Evolutionary conservation across 805 yeast genomes (phyloP), one percentile per base, ranked within the genome.

Genomic region (Yarrowia sp.): DNA sequence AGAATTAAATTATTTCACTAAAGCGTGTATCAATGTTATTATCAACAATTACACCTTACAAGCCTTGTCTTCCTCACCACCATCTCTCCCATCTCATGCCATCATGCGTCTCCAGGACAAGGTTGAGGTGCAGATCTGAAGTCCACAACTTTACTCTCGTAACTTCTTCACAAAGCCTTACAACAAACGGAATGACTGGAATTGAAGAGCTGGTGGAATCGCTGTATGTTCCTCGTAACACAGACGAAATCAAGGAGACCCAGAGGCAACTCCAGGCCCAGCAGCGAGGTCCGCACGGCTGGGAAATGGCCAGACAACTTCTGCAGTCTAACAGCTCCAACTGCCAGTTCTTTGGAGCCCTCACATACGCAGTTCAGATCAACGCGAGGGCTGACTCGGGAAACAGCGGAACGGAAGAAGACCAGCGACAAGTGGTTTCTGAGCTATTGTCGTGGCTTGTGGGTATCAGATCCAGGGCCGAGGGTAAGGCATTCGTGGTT

Each of bases 311-410:
- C 0, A 79, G 81, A 36, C 68, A 74, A 41, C 77, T 90, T 21
- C 75, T 90, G 8, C 66, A 66, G 52, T 67, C 74, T 2, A 43
- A 67, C 30, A 30, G 51, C 17, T 71, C 73, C 26, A 70, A 75
- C 46, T 72, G 75, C 38, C 84, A 85, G 70, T 90, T 87, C 72
- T 87, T 90, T 70, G 97, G 96, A 0, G 96, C 96, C 0, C 79
- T 89, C 65, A 90, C 96, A 0, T 85, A 84, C 66, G 82, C 90
- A 0, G 95, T 90, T 4, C 78, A 81, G 67, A 74, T 88, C 48
- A 84, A 62, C 32, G 66, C 63, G 28, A 36, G 46, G 9, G 40
- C 40, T 4, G 65, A 58, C 33, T 33, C 62, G 26, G 61, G 61
- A 2, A 38, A 54, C 33, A 48, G 56, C 17, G 36, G 35, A 10